These are phyloP conservation scores for Pholiota molesta DNA, from an alignment of 768 basidiomycete species.

Conservation along the genomic window DNA sequence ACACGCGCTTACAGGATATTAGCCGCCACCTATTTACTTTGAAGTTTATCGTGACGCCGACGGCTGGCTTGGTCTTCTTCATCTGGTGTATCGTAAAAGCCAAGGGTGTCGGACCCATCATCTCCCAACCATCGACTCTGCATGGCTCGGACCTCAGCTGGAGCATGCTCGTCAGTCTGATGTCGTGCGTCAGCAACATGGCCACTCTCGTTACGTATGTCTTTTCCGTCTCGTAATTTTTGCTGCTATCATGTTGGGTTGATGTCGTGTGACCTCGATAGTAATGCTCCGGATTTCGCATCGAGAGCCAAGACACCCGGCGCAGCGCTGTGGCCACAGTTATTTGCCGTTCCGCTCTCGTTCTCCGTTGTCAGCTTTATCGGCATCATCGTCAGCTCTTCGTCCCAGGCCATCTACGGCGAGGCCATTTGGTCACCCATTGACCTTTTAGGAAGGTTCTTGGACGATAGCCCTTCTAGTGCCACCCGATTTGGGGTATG, in stretches of 20 bases:
- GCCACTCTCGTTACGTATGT: slow-evolving; percentile 70
- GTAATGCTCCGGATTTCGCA: slow-evolving; percentile 79
- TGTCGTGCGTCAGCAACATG: slow-evolving; percentile 83
- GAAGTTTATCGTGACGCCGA: slow-evolving; percentile 75
- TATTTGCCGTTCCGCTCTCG: slow-evolving; percentile 70
- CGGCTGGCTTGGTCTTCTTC: slow-evolving; percentile 72
- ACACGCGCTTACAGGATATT: slow-evolving; percentile 12
- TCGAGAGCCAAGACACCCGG: slow-evolving; percentile 59
- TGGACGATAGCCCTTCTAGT: slow-evolving; percentile 62
- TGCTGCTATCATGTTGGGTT: not conserved
- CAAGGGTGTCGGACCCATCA: slow-evolving; percentile 75
- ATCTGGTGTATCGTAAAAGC: slow-evolving; percentile 80
- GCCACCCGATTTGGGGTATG: slow-evolving; percentile 70
- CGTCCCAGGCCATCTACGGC: slow-evolving; percentile 74
- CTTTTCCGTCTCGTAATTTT: slow-evolving; percentile 5
- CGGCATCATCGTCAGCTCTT: slow-evolving; percentile 82
- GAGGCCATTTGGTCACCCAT: slow-evolving; percentile 81
- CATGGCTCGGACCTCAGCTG: slow-evolving; percentile 73
- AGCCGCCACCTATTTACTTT: slow-evolving; percentile 80
- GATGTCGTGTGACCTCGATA: slow-evolving; percentile 28
- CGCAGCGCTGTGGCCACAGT: slow-evolving; percentile 66
- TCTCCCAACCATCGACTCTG: slow-evolving; percentile 63
- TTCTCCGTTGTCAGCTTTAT: slow-evolving; percentile 79
- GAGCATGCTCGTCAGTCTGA: slow-evolving; percentile 73
- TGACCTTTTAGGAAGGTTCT: slow-evolving; percentile 67